Evolutionary conservation across 2,329 filamentous ascomycete species (phyloP).

Genomic region (Trichoderma harzianum): DNA sequence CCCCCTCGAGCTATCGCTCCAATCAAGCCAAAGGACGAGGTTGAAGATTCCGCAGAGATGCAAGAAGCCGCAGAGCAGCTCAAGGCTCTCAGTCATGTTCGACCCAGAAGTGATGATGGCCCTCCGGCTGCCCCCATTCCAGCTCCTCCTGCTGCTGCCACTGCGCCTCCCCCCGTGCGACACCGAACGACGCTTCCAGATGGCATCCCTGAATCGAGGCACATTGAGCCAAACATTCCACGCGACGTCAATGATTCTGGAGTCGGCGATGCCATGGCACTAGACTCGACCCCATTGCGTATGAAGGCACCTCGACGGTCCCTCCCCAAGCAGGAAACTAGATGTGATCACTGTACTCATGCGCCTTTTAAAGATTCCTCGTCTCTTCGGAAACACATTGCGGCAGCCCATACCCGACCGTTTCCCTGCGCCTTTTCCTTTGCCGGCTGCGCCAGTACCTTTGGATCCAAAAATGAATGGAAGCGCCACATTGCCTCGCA

Average conservation of each 20-base stretch:
- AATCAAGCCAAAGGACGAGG: conserved; percentile 35
- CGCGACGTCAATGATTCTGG: conserved; percentile 39
- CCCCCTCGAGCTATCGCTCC: conserved; percentile 21
- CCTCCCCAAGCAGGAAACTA: conserved; percentile 57
- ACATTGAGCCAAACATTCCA: conserved; percentile 22
- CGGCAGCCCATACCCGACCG: conserved; percentile 65
- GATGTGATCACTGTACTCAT: conserved; percentile 60
- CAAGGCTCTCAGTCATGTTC: conserved; percentile 62
- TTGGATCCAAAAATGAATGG: conserved; percentile 96
- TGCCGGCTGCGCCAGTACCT: conserved; percentile 79
- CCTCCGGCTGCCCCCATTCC: not conserved
- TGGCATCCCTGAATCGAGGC: conserved; percentile 32
- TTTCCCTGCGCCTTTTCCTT: conserved; percentile 85
- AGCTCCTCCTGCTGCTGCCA: conserved; percentile 1
- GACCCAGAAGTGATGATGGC: conserved; percentile 50
- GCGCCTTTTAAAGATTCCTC: conserved; percentile 65
- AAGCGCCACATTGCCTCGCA: conserved; percentile 91
- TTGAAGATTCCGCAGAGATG: conserved; percentile 65
- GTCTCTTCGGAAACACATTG: conserved; percentile 63
- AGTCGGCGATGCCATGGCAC: conserved; percentile 23
- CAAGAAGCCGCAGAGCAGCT: conserved; percentile 65
- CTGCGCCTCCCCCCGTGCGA: conserved; percentile 25
- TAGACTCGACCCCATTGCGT: conserved; percentile 30
- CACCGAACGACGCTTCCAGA: conserved; percentile 40
- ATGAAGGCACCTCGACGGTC: conserved; percentile 45